Conservation (phyloP, 495 filamentous ascomycete genomes). For the Clohesyomyces aquaticus region DNA sequence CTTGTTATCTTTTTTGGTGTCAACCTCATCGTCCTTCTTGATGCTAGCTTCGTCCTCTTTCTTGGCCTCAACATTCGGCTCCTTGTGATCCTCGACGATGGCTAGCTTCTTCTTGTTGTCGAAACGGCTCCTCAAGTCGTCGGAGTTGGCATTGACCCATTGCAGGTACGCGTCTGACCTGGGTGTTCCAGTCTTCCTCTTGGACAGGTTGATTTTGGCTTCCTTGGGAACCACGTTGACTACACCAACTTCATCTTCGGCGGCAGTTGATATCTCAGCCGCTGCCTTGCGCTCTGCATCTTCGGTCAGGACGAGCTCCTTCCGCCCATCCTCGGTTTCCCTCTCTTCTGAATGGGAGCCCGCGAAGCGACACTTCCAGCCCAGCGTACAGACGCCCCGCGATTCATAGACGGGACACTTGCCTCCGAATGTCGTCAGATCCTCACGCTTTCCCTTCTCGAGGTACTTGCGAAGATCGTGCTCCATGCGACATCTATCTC, state of each 20-base stretch:
- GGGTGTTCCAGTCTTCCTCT: conserved; percentile 64
- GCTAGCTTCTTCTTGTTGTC: neutral
- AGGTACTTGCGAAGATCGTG: conserved; percentile 87
- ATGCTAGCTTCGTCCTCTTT: conserved; percentile 39
- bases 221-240: conserved; percentile 71
- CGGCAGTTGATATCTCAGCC: conserved; percentile 29
- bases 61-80: neutral
- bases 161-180: conserved; percentile 75
- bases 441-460: conserved; percentile 75
- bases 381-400: conserved; percentile 73
- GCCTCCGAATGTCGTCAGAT: conserved; percentile 73
- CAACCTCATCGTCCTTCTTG: conserved; percentile 44
- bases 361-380: conserved; percentile 93
- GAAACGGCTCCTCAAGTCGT: conserved; percentile 11
- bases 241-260: conserved; percentile 62
- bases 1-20: conserved; percentile 25
- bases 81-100: neutral
- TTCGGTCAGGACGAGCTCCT: conserved; percentile 70
- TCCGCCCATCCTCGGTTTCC: conserved; percentile 71
- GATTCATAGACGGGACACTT: conserved; percentile 79
- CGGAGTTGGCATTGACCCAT: conserved; percentile 61
- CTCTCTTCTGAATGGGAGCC: conserved; percentile 78
- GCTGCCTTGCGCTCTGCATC: conserved; percentile 52
- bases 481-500: conserved; percentile 73
- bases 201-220: conserved; percentile 70